Conservation (phyloP, 306 rosid genomes). For the Macrotyloma uniflorum region DNA sequence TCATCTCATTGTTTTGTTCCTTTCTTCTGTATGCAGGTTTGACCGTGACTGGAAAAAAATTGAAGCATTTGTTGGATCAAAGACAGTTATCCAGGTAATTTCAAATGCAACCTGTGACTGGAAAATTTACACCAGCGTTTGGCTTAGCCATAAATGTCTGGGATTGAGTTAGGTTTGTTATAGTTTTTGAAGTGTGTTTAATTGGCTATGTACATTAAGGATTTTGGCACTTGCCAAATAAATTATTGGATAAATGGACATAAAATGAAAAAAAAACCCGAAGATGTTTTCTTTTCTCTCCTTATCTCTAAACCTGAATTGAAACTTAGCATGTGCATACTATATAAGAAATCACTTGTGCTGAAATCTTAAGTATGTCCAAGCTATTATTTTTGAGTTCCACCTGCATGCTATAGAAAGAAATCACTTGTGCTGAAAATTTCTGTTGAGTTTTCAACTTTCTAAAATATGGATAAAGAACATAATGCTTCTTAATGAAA, state of each 20-base stretch:
- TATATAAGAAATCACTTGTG: not conserved
- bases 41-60: slow-evolving; percentile 99
- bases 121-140: not conserved
- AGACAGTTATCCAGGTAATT: slow-evolving; percentile 93
- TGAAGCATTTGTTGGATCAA: slow-evolving; percentile 96
- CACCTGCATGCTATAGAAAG: not conserved
- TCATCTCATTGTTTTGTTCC: slow-evolving; percentile 16
- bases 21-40: slow-evolving; percentile 58
- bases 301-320: too few relatives aligned
- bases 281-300: too few relatives aligned
- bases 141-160: not conserved
- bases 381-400: not conserved
- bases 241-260: too few relatives aligned
- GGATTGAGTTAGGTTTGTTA: not conserved
- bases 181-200: not conserved
- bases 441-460: not conserved
- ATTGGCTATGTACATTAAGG: too few relatives aligned
- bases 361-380: not conserved
- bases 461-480: not conserved
- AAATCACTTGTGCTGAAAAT: not conserved
- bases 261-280: too few relatives aligned
- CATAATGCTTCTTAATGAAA: not conserved
- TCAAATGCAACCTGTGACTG: not conserved
- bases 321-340: not conserved
- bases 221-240: too few relatives aligned